Percentiles rank a stretch among this genome's conserved stretches.
Conservation (phyloP, 768 basidiomycete species). For the Mycena filopes region DNA sequence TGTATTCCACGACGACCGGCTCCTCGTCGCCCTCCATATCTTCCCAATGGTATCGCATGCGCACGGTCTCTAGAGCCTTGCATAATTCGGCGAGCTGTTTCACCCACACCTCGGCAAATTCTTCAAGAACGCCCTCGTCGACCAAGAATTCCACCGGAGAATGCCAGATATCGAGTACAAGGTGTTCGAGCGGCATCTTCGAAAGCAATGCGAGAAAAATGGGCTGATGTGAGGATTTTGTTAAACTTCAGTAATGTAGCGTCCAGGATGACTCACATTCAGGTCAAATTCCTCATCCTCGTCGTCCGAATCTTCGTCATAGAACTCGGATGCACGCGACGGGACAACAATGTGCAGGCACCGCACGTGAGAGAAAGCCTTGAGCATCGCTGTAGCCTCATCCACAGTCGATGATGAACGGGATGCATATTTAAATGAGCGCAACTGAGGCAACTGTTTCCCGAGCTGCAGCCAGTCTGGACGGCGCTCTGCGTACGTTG, state of each 20-base stretch:
- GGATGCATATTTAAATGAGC: neutral
- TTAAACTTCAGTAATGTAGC: too few species aligned
- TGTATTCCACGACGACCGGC: slow-evolving; percentile 2
- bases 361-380: neutral
- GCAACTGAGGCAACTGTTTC: neutral
- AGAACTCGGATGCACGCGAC: too few species aligned
- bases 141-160: neutral
- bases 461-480: slow-evolving; percentile 2
- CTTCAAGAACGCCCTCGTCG: neutral
- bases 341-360: neutral
- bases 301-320: neutral
- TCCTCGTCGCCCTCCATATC: neutral
- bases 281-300: neutral
- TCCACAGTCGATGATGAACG: neutral
- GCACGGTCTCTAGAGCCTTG: neutral
- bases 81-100: neutral
- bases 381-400: neutral
- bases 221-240: neutral
- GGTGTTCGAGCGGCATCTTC: slow-evolving; percentile 1
- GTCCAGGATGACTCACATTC: neutral
- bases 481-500: neutral
- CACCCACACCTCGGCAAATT: neutral
- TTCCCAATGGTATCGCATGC: neutral
- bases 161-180: neutral
- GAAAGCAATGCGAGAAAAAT: neutral